Evolutionary conservation across 1,139 yeast genomes (phyloP).

Genomic region (Blastobotrys serpentis): DNA sequence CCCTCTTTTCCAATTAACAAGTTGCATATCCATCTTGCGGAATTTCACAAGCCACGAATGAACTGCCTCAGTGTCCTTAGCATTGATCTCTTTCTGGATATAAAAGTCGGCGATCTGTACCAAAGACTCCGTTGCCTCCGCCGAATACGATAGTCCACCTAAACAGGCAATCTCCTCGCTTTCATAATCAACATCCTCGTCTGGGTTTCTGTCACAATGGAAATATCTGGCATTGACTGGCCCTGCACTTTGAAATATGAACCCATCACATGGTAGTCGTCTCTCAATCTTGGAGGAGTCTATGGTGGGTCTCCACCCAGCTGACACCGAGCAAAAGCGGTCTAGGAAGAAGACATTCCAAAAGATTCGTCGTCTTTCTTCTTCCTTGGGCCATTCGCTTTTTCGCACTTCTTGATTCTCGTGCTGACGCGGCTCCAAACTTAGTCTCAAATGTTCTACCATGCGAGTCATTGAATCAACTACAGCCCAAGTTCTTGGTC

Average conservation of each 20-base stretch:
- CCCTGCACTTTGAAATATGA: conserved; percentile 18
- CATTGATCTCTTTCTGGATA: conserved; percentile 18
- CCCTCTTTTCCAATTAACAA: conserved; percentile 27
- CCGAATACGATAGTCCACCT: conserved; percentile 30
- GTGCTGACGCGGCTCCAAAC: conserved; percentile 23
- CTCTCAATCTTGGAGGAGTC: conserved; percentile 22
- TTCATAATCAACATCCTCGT: conserved; percentile 18
- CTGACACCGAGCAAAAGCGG: conserved; percentile 29
- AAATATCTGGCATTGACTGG: conserved; percentile 24
- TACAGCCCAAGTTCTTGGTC: conserved; percentile 28
- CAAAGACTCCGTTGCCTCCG: conserved; percentile 29
- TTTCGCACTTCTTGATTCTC: conserved; percentile 8
- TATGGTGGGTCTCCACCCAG: conserved; percentile 30
- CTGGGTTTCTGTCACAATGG: conserved; percentile 19
- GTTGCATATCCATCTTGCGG: conserved; percentile 23
- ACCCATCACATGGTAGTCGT: conserved; percentile 27
- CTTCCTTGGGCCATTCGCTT: conserved; percentile 24
- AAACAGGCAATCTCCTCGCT: conserved; percentile 18
- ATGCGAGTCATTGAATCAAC: conserved; percentile 26
- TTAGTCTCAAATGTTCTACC: conserved; percentile 27
- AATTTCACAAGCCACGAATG: conserved; percentile 23
- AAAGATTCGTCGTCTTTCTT: conserved; percentile 28
- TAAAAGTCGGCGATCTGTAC: conserved; percentile 24
- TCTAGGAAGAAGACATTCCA: conserved; percentile 30
- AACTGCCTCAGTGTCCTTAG: conserved; percentile 15